Conservation (phyloP, 163 green algal species). For the Chlorella variabilis region DNA sequence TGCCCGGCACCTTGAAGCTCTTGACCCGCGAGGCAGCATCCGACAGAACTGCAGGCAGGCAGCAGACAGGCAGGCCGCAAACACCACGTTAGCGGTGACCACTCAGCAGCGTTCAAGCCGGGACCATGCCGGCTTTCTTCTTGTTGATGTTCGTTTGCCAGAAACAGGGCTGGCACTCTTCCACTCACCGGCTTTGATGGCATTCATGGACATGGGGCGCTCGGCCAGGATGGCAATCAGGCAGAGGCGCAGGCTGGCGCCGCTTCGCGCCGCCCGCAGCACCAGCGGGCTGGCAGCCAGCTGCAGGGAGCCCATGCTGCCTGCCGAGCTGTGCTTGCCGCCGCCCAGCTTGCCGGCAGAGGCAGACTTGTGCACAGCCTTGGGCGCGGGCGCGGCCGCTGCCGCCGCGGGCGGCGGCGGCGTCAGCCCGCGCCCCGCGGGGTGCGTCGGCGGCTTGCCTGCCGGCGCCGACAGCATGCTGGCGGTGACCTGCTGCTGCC, state of each 20-base stretch:
- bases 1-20: slow-evolving; percentile 20
- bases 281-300: background rate
- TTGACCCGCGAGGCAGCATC: slow-evolving; percentile 2
- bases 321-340: background rate
- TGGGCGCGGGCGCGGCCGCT: background rate
- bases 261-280: background rate
- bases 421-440: background rate
- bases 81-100: too few species aligned
- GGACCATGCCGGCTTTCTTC: too few species aligned
- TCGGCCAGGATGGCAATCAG: slow-evolving; percentile 36
- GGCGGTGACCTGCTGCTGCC: background rate
- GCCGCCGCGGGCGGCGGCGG: background rate
- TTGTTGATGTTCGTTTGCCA: too few species aligned
- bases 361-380: slow-evolving; percentile 22
- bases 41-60: slow-evolving; percentile 1
- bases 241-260: slow-evolving; percentile 16
- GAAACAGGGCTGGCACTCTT: too few species aligned
- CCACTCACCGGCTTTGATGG: slow-evolving; percentile 8
- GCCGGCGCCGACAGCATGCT: slow-evolving; percentile 3
- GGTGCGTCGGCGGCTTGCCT: slow-evolving; percentile 17
- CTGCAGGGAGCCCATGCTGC: slow-evolving; percentile 1
- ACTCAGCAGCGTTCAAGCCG: too few species aligned
- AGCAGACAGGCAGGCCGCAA: too few species aligned
- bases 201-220: slow-evolving; percentile 4
- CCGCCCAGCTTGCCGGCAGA: slow-evolving; percentile 19